Evolutionary conservation across 2,329 filamentous ascomycete genomes (phyloP).

Genomic region (Hymenoscyphus infarciens): DNA sequence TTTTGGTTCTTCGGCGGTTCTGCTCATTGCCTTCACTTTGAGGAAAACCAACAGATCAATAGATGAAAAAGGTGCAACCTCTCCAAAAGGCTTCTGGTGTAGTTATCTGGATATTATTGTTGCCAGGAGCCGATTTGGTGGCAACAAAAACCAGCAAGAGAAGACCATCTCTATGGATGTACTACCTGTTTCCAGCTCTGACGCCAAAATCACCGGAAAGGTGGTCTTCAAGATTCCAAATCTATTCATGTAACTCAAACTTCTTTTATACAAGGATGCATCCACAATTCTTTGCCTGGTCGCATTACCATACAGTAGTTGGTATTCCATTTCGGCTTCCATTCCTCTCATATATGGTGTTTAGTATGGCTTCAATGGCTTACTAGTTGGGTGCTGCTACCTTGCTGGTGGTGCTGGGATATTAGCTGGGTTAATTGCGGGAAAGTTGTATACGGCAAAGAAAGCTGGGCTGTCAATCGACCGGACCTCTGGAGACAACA

Average conservation of each 20-base stretch:
- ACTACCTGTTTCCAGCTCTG: neutral
- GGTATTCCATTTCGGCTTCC: slow-evolving; percentile 20
- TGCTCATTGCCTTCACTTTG: slow-evolving; percentile 38
- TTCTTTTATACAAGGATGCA: slow-evolving; percentile 3
- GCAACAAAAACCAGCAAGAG: neutral
- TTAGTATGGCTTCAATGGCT: slow-evolving; percentile 42
- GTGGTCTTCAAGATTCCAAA: neutral
- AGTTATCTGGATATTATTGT: neutral
- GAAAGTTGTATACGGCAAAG: slow-evolving; percentile 43
- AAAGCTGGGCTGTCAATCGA: slow-evolving; percentile 42
- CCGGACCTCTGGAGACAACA: slow-evolving; percentile 45
- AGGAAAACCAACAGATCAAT: slow-evolving; percentile 42
- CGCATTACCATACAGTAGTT: neutral
- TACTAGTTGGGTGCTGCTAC: slow-evolving; percentile 23
- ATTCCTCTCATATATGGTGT: slow-evolving; percentile 44
- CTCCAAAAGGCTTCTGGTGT: neutral
- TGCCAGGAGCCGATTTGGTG: neutral
- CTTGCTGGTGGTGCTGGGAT: slow-evolving; percentile 12
- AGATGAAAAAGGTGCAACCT: slow-evolving; percentile 35
- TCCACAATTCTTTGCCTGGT: neutral
- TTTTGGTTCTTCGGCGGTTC: slow-evolving; percentile 33
- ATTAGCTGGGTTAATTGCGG: slow-evolving; percentile 19
- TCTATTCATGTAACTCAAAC: neutral
- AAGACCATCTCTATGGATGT: neutral
- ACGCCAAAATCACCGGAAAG: neutral